These are phyloP conservation scores for Albatrellus sp. DNA, from an alignment of 1,284 basidiomycete species.

Conservation along the genomic window DNA sequence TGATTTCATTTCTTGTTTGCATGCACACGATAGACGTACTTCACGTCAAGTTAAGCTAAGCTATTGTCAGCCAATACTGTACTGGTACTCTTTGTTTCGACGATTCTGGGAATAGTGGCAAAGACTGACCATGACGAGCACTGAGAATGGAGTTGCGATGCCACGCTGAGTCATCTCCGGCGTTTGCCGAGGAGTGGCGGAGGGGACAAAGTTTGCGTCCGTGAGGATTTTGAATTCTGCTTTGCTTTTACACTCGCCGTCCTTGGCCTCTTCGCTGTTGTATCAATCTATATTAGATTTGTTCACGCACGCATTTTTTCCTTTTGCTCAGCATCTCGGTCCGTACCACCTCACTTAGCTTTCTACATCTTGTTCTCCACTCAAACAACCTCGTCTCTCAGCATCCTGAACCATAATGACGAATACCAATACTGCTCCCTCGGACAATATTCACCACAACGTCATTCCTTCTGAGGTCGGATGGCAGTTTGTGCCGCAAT, in stretches of 20 bases:
- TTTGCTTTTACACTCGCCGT: no score
- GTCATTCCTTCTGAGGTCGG: conserved; percentile 83
- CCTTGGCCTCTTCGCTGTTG: conserved; percentile 5
- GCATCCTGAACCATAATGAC: conserved; percentile 20
- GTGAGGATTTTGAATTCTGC: no score
- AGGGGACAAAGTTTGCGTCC: no score
- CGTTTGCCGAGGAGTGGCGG: not conserved
- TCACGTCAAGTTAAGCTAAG: no score
- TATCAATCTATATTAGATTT: conserved; percentile 10
- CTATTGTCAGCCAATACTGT: no score
- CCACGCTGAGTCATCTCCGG: not conserved
- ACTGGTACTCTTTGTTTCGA: no score
- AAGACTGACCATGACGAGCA: no score
- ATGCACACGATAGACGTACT: no score
- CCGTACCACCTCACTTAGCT: not conserved
- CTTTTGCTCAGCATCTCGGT: conserved; percentile 7
- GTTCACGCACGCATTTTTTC: conserved; percentile 7
- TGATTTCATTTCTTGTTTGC: no score
- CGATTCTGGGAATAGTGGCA: no score
- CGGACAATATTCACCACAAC: conserved; percentile 28
- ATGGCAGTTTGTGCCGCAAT: conserved; percentile 95
- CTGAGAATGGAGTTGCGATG: no score
- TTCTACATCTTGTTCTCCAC: conserved; percentile 9
- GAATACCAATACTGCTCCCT: conserved; percentile 20
- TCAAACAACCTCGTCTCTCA: not conserved